These are phyloP conservation scores for Phaffia australis DNA, from an alignment of 768 basidiomycete genomes.

Conservation along the genomic window DNA sequence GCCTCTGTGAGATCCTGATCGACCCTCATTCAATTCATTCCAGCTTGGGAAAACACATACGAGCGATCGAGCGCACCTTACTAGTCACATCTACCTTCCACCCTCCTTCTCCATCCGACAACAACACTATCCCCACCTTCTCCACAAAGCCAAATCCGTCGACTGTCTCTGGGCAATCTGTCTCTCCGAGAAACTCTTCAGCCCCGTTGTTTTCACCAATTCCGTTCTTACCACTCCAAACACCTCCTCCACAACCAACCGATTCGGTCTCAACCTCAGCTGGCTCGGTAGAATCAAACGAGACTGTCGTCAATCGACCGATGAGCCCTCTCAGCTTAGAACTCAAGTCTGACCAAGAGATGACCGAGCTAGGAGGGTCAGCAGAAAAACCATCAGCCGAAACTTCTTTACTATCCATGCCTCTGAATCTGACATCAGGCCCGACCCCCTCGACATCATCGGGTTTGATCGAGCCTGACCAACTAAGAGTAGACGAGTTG, in stretches of 20 bases:
- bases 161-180: constrained; percentile 26
- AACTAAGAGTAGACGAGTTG: constrained; percentile 38
- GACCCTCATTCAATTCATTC: constrained; percentile 31
- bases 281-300: constrained; percentile 13
- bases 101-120: constrained; percentile 25
- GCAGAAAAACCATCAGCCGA: constrained; percentile 33
- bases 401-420: not conserved
- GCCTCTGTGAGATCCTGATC: constrained; percentile 35
- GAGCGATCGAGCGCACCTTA: constrained; percentile 36
- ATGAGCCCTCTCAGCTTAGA: constrained; percentile 27
- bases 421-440: not conserved
- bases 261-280: not conserved
- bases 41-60: constrained; percentile 37
- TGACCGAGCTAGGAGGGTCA: constrained; percentile 23
- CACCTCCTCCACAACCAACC: constrained; percentile 9
- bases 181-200: constrained; percentile 29
- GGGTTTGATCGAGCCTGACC: constrained; percentile 29
- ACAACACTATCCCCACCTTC: constrained; percentile 12
- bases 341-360: constrained; percentile 11
- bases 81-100: constrained; percentile 37
- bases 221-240: constrained; percentile 32
- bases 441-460: constrained; percentile 6
- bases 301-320: constrained; percentile 30
- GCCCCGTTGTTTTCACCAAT: constrained; percentile 39
- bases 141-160: constrained; percentile 17